These are phyloP conservation scores for Saussurea involucrata DNA, from an alignment of 129 eudicot species.

Conservation along the genomic window DNA sequence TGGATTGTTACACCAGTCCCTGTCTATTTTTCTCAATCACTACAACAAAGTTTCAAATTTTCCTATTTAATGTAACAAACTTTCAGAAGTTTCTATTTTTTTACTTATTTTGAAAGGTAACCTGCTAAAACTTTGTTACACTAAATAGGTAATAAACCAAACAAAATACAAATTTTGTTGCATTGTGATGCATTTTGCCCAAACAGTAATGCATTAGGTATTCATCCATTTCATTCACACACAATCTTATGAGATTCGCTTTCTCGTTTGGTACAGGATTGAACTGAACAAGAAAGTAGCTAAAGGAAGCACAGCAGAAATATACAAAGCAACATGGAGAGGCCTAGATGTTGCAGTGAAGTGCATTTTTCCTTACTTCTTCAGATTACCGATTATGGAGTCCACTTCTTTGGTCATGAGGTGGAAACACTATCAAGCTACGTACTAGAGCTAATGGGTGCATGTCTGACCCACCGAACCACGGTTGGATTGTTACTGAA, in stretches of 20 bases:
- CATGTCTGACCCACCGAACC: constrained; percentile 65
- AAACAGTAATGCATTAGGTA: too few relatives aligned
- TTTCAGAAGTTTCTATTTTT: too few relatives aligned
- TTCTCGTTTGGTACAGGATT: constrained; percentile 30
- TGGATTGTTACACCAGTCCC: too few relatives aligned
- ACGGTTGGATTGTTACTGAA: constrained; percentile 73
- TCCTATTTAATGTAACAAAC: too few relatives aligned
- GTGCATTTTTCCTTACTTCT: constrained; percentile 64
- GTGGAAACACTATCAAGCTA: constrained; percentile 60
- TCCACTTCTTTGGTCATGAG: constrained; percentile 69
- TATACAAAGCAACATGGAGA: constrained; percentile 75
- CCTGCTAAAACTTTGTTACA: too few relatives aligned
- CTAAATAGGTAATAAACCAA: too few relatives aligned
- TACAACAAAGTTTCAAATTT: too few relatives aligned
- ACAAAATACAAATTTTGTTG: too few relatives aligned
- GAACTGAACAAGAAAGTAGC: constrained; percentile 54
- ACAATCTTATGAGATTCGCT: not conserved
- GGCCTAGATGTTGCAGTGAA: constrained; percentile 74
- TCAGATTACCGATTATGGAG: constrained; percentile 45
- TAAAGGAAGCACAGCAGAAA: constrained; percentile 73
- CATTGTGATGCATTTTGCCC: too few relatives aligned
- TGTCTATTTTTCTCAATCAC: too few relatives aligned
- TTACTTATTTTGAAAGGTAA: too few relatives aligned
- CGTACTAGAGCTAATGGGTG: constrained; percentile 73
- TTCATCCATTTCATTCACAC: too few relatives aligned